Evolutionary conservation across 306 rosid species (phyloP), one percentile per base, ranked within the genome.

Genomic region (Prunus campanulata): DNA sequence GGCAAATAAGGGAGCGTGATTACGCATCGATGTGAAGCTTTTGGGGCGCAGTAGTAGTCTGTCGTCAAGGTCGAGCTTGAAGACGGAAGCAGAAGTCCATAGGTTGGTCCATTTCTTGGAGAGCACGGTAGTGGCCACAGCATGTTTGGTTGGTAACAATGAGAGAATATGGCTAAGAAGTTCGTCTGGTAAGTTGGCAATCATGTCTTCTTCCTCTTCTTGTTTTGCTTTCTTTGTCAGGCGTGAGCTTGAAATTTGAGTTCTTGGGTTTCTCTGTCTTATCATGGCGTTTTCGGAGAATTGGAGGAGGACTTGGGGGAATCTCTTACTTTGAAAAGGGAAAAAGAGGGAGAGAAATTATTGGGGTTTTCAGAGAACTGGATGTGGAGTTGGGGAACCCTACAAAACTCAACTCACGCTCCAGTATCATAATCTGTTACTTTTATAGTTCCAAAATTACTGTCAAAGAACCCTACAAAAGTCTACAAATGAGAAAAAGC

Each of bases 161-260:
- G 85, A 78, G 42, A 86, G 90, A 25, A 86, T 83, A 29, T 83
- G 76, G 68, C 72, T 44, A 12, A 80, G 80, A 3, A 86, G 54
- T 1, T 51, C 73, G 13, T 83, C 85, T 0, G 84, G 85, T 8
- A 83, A 75, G 1, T 60, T 27, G 65, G 85, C 71, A 27, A 83
- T 75, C 54, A 67, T 74, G 64, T 86, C 89, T 24, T 7, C 67
- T 39, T 20, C 24, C 18, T 74, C 68, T 61, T 62, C 30, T 60
- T 2, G 1, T 62, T 30, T 62, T 6, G 67, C 67, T 62, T 29
- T 14, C 42, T 60, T 60, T 60, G 20, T 25, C 3, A 60, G 9
- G 44, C 44, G 10, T 25, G 10, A 19, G 3, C 15, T 15, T 24
- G 11, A 60, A 63, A 6, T 30, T 63, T 63, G 68, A 15, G 68